These are phyloP conservation scores for Pistacia integerrima DNA, from an alignment of 345 rosid species.

Conservation along the genomic window DNA sequence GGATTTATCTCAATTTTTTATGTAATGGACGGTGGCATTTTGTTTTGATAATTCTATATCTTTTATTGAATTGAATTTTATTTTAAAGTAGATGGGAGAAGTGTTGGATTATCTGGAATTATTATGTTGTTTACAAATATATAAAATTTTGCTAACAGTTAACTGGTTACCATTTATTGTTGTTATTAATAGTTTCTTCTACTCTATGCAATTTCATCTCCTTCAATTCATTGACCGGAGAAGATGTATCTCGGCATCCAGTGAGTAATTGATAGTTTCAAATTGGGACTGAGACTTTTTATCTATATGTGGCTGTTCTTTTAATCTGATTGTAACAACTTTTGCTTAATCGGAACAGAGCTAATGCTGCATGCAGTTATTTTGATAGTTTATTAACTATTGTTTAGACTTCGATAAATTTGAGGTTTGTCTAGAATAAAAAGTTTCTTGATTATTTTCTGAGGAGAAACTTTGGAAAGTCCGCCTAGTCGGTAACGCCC, in stretches of 20 bases:
- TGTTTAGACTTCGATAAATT: conserved; percentile 2
- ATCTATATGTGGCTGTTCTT: not conserved
- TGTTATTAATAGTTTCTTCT: not conserved
- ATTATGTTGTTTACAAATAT: not conserved
- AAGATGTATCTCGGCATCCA: not conserved
- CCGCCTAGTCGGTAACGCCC: conserved; percentile 22
- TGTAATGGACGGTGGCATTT: not conserved
- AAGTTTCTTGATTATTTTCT: conserved; percentile 1
- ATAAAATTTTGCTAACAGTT: not conserved
- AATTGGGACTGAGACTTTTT: not conserved
- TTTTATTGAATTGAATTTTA: not conserved
- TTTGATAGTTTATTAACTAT: not conserved
- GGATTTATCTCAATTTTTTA: not conserved
- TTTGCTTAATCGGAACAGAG: not conserved
- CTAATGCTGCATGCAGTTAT: not conserved
- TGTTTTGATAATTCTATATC: not conserved
- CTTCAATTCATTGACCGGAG: not conserved
- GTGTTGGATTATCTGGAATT: not conserved
- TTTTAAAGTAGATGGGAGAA: not conserved
- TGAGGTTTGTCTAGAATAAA: not conserved
- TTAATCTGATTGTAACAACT: not conserved
- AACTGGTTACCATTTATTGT: not conserved
- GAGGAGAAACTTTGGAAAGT: conserved; percentile 23
- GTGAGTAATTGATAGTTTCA: not conserved
- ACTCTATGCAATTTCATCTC: not conserved